Conservation (phyloP, 371 early-diverging fungal species). For the Lichtheimia ornata region DNA sequence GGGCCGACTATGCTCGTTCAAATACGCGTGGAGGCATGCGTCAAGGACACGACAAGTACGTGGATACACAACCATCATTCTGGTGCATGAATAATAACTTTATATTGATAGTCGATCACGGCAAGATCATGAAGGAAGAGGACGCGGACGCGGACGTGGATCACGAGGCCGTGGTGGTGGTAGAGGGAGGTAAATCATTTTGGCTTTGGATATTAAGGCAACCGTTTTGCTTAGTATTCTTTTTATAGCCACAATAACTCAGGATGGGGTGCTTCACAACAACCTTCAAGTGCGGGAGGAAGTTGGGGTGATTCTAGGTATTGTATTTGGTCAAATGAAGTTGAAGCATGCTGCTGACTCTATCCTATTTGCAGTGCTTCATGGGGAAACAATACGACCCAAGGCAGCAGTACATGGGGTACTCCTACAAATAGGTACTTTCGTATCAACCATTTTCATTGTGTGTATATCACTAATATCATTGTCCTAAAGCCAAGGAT, state of each 20-base stretch:
- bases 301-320: neutral
- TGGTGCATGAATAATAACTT: too few species aligned
- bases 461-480: neutral
- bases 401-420: neutral
- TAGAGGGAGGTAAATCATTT: neutral
- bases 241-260: neutral
- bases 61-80: too few species aligned
- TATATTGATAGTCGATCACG: neutral
- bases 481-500: neutral
- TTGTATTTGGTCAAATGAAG: neutral
- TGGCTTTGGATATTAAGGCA: neutral
- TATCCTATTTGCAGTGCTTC: neutral
- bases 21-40: neutral
- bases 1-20: neutral
- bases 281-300: neutral
- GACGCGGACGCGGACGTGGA: slow-evolving; percentile 2
- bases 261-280: neutral
- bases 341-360: neutral
- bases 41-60: neutral
- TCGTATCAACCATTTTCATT: neutral
- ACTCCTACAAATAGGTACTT: neutral
- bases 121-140: neutral
- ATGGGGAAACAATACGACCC: neutral
- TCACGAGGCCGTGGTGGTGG: neutral
- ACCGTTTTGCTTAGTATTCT: neutral